Base-by-base conservation (phyloP, 2,329 filamentous ascomycete species). In the Penicillium sp. region DNA sequence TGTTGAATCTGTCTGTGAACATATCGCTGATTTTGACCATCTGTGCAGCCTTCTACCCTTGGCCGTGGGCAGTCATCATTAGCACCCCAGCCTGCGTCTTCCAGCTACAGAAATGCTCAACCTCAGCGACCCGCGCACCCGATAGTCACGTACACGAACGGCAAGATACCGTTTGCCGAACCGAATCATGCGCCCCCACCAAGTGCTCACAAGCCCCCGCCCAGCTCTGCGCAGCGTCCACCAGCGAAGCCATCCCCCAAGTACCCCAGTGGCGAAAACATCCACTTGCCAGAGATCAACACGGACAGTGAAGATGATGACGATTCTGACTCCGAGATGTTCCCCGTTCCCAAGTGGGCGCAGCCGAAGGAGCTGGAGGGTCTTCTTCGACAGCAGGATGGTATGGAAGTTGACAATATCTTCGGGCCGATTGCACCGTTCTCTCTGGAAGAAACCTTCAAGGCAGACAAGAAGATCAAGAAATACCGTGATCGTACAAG, bases 371-470 rank as follows among this genome's bases (percentile, higher is more conserved):
- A 89, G 55, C 80, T 99, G 38, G 82, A 86, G 14, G 77, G 81
- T 45, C 81, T 89, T 47, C 80, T 99, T 22, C 80, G 86, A 50
- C 78, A 83, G 41, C 95, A 99, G 67, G 91, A 99, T 69, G 81
- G 83, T 9, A 80, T 67, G 56, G 70, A 71, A 45, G 67, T 93
- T 59, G 90, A 99, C 62, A 89, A 90, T 0, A 88, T 99, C 45
- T 99, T 99, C 64, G 93, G 93, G 0, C 88, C 89, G 0, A 89
- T 95, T 19, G 85, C 81, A 10, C 88, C 90, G 11, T 77, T 99
- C 57, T 89, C 89, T 64, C 93, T 99, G 86, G 95, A 99, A 64
- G 91, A 97, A 66, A 90, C 96, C 28, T 99, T 99, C 72, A 87
- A 80, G 71, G 89, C 90, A 69, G 91, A 87, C 70, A 90, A 90